phyloP scores from a whole-genome alignment of 148 eudicot genomes.

The Pouteria glomerata region DNA sequence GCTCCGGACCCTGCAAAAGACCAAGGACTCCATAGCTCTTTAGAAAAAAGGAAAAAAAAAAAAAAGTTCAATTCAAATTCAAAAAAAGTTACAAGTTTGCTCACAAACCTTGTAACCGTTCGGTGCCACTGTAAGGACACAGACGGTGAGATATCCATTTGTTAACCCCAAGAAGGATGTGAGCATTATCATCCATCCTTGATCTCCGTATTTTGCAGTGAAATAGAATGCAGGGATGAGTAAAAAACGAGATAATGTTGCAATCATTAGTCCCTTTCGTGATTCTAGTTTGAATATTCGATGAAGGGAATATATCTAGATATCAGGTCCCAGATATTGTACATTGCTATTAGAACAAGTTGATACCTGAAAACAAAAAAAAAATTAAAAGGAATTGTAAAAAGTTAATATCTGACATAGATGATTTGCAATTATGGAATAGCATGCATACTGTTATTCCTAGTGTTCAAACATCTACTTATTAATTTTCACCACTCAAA shows the following conservation, averaged over 20 bases:
- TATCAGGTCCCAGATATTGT: conserved; percentile 52
- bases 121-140: conserved; percentile 53
- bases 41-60: not conserved
- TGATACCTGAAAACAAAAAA: conserved; percentile 62
- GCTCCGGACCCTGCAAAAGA: conserved; percentile 64
- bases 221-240: conserved; percentile 65
- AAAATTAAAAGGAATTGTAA: not conserved
- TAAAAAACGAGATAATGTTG: conserved; percentile 37
- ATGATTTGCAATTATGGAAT: no score
- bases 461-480: no score
- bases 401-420: no score
- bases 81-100: not conserved
- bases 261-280: conserved; percentile 36
- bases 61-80: not conserved
- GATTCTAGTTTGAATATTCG: conserved; percentile 31
- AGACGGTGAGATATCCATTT: conserved; percentile 69
- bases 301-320: conserved; percentile 51
- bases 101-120: conserved; percentile 55
- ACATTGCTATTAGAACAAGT: conserved; percentile 57
- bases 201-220: conserved; percentile 59
- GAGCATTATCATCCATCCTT: conserved; percentile 72
- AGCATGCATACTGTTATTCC: no score
- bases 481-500: no score
- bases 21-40: no score
- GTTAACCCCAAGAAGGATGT: conserved; percentile 44